phyloP scores from a whole-genome alignment of 306 rosid genomes.

The Cucurbita maxima region DNA sequence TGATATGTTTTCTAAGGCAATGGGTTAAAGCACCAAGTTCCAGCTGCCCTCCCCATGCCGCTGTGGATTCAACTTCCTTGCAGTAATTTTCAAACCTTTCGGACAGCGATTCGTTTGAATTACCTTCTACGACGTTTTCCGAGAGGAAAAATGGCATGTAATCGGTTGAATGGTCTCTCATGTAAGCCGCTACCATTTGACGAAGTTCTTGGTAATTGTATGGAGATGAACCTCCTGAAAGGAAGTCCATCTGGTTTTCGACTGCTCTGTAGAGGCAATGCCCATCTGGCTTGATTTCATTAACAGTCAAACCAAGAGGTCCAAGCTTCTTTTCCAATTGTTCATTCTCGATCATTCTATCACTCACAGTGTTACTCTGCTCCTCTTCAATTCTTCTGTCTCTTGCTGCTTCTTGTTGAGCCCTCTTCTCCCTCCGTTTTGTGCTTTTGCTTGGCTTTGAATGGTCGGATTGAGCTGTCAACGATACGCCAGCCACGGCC shows the following conservation, averaged over 20 bases:
- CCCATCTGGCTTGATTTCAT: conserved; percentile 84
- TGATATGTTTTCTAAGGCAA: conserved; percentile 64
- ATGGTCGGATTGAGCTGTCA: conserved; percentile 39
- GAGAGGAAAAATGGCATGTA: conserved; percentile 74
- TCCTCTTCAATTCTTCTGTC: conserved; percentile 80
- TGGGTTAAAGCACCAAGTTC: conserved; percentile 89
- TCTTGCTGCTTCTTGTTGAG: conserved; percentile 79
- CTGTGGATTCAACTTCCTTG: conserved; percentile 73
- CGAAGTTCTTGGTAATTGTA: conserved; percentile 64
- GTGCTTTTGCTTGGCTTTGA: conserved; percentile 55
- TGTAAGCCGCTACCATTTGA: conserved; percentile 57
- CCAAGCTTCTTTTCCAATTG: conserved; percentile 61
- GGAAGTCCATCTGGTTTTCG: conserved; percentile 53
- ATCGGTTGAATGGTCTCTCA: conserved; percentile 55
- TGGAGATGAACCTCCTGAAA: conserved; percentile 46
- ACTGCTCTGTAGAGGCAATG: conserved; percentile 92
- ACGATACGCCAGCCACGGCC: conserved; percentile 80
- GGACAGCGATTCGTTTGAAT: conserved; percentile 29
- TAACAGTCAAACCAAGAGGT: conserved; percentile 61
- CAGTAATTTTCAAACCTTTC: conserved; percentile 68
- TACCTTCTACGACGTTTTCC: conserved; percentile 36
- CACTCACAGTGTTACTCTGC: conserved; percentile 54
- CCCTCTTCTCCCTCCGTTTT: conserved; percentile 54
- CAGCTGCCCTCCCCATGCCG: conserved; percentile 92
- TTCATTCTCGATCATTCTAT: conserved; percentile 59